These are phyloP conservation scores for Mucor indicus DNA, from an alignment of 371 early-diverging fungal genomes.

Conservation along the genomic window DNA sequence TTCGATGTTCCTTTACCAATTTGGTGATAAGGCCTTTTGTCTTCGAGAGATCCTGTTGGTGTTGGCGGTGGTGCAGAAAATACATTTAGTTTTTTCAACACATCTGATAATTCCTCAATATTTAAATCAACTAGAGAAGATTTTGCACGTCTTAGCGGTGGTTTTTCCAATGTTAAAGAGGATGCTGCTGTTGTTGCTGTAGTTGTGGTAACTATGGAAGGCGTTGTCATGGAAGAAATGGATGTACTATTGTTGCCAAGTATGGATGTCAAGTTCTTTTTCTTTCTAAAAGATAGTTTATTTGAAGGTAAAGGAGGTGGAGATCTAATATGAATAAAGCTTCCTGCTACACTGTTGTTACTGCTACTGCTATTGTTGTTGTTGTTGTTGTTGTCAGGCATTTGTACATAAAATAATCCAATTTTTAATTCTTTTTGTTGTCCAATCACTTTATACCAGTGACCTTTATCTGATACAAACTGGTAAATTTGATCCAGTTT, in stretches of 20 bases:
- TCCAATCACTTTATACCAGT: constrained; percentile 24
- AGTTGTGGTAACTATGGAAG: too few relatives aligned
- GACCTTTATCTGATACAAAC: constrained; percentile 43
- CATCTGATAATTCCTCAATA: constrained; percentile 17
- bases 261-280: constrained; percentile 9
- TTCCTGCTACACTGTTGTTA: constrained; percentile 2
- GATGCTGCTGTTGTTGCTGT: neutral
- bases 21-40: constrained; percentile 36
- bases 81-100: constrained; percentile 7
- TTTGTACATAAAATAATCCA: constrained; percentile 42
- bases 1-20: constrained; percentile 37
- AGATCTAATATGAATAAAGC: constrained; percentile 18
- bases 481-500: constrained; percentile 36
- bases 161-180: neutral
- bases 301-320: constrained; percentile 23
- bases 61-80: constrained; percentile 7
- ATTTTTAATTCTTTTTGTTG: constrained; percentile 27
- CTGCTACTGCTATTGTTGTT: neutral
- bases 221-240: too few relatives aligned
- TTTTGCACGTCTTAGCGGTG: constrained; percentile 8
- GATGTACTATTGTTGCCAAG: constrained; percentile 4
- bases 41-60: neutral
- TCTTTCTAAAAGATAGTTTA: constrained; percentile 2
- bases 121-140: constrained; percentile 20
- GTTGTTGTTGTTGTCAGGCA: constrained; percentile 29